phyloP scores from a whole-genome alignment of 176 grass and related monocot genomes.

The Pontederia paniculata region DNA sequence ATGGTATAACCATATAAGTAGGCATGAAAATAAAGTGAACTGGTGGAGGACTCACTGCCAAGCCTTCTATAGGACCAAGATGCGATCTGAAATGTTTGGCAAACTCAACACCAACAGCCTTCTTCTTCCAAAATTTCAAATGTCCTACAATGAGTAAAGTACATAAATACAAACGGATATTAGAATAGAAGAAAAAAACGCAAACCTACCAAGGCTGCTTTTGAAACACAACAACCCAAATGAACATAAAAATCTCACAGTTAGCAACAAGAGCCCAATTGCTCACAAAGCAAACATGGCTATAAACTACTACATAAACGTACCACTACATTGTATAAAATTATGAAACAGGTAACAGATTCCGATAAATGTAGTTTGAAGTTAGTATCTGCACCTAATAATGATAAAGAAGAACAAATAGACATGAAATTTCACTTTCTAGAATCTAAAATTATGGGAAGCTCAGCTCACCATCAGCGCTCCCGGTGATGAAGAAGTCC shows the following conservation, averaged over 20 bases:
- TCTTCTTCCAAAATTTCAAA: constrained; percentile 99
- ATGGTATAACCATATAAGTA: no score
- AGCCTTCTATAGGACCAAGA: constrained; percentile 90
- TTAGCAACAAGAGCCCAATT: no score
- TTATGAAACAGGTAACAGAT: no score
- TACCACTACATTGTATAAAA: no score
- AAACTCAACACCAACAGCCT: constrained; percentile 72
- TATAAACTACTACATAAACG: no score
- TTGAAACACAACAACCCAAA: no score
- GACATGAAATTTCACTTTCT: no score
- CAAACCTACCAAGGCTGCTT: no score
- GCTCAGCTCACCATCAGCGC: constrained; percentile 48
- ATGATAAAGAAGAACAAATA: neutral
- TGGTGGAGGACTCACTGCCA: constrained; percentile 54
- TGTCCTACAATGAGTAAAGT: constrained; percentile 36
- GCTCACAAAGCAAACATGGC: no score
- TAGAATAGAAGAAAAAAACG: no score
- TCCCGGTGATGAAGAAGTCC: constrained; percentile 94
- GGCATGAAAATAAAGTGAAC: neutral
- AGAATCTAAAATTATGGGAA: neutral
- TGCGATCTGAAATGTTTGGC: constrained; percentile 97
- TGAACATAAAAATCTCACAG: no score
- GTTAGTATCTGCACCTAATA: neutral
- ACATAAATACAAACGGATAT: no score
- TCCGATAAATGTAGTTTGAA: neutral